Conservation (phyloP, 1,139 yeast species). For the Debaryomyces subglobosus region DNA sequence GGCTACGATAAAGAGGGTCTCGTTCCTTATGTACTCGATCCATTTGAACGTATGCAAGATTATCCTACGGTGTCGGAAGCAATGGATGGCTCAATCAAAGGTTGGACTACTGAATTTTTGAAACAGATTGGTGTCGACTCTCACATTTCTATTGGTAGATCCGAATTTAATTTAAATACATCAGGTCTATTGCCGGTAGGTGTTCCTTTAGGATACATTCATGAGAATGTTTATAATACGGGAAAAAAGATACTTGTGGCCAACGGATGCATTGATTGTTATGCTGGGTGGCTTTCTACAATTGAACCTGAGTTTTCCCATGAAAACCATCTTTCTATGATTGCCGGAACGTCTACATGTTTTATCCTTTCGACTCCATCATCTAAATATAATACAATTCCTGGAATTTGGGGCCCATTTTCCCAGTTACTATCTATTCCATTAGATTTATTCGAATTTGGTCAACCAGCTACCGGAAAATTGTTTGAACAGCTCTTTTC, state of each 20-base stretch:
- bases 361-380: conserved; percentile 36
- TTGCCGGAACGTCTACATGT: conserved; percentile 67
- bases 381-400: conserved; percentile 18
- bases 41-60: not conserved
- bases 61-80: conserved; percentile 23
- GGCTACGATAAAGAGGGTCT: conserved; percentile 15
- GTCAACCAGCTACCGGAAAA: conserved; percentile 61
- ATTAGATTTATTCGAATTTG: conserved; percentile 49
- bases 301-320: conserved; percentile 12
- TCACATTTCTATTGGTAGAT: conserved; percentile 21
- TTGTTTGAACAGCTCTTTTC: conserved; percentile 49
- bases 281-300: conserved; percentile 55
- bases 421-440: conserved; percentile 23
- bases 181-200: conserved; percentile 21
- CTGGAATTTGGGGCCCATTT: conserved; percentile 65
- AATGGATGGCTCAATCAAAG: conserved; percentile 59
- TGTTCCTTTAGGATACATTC: conserved; percentile 21
- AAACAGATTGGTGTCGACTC: conserved; percentile 19
- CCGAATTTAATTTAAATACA: conserved; percentile 8
- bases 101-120: conserved; percentile 45
- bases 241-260: conserved; percentile 25
- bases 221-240: not conserved
- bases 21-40: conserved; percentile 14
- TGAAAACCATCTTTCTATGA: conserved; percentile 41
- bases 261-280: conserved; percentile 60